Conservation (phyloP, 495 filamentous ascomycete species). For the Xylaria grammica region DNA sequence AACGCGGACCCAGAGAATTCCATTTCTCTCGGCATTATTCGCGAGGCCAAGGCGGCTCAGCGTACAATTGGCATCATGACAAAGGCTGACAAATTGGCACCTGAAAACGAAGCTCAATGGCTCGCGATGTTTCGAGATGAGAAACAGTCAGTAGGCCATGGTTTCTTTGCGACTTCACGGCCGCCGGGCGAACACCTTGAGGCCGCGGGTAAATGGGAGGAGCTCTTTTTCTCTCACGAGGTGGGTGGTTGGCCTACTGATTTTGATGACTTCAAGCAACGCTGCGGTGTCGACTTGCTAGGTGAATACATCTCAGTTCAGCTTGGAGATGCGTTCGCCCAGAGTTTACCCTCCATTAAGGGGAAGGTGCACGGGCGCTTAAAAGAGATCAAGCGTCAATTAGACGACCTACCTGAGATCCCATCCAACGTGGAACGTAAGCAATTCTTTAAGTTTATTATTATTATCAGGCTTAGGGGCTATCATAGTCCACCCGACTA, state of each 20-base stretch:
- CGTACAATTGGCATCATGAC: constrained; percentile 80
- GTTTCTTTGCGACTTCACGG: constrained; percentile 66
- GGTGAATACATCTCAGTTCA: constrained; percentile 34
- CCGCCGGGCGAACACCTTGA: constrained; percentile 52
- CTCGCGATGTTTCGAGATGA: constrained; percentile 61
- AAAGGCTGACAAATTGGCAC: constrained; percentile 71
- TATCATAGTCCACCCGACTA: no score
- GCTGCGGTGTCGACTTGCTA: constrained; percentile 62
- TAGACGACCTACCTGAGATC: constrained; percentile 60
- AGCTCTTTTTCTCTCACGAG: constrained; percentile 59
- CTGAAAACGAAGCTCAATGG: constrained; percentile 60
- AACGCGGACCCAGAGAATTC: constrained; percentile 74
- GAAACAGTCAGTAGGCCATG: constrained; percentile 62
- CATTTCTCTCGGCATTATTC: constrained; percentile 67
- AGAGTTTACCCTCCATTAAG: constrained; percentile 62
- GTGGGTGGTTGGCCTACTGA: constrained; percentile 47
- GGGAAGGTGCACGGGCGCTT: constrained; percentile 60
- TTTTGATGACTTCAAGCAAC: constrained; percentile 52
- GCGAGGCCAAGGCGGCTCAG: constrained; percentile 58
- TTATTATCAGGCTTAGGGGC: no score
- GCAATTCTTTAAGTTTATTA: background rate
- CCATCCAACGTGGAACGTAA: constrained; percentile 52
- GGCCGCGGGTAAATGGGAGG: constrained; percentile 61
- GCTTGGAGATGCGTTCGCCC: constrained; percentile 33
- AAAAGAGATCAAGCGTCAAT: constrained; percentile 48